Percentiles rank a stretch among this genome's conserved stretches.
Evolutionary conservation across 1,284 basidiomycete species (phyloP).

Genomic region (Blastosporella zonata): DNA sequence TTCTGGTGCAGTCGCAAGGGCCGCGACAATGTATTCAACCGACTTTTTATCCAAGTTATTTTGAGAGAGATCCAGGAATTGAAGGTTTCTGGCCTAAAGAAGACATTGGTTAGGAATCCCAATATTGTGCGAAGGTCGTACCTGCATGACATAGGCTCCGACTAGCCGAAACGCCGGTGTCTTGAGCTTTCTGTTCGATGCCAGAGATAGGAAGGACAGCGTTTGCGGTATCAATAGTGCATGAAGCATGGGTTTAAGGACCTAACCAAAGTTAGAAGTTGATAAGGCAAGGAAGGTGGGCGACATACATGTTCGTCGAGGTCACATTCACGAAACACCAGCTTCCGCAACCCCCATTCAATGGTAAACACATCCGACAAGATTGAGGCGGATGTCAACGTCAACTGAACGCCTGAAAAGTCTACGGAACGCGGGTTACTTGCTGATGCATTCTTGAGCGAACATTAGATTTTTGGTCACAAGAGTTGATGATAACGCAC

Average conservation of each 20-base stretch:
- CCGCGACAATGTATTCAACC: conserved; percentile 78
- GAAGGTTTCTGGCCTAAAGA: conserved; percentile 65
- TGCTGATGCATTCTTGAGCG: conserved; percentile 46
- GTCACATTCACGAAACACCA: conserved; percentile 79
- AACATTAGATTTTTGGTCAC: conserved; percentile 5
- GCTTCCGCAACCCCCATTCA: conserved; percentile 84
- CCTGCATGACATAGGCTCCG: conserved; percentile 76
- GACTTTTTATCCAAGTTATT: conserved; percentile 83
- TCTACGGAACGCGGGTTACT: conserved; percentile 68
- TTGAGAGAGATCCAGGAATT: conserved; percentile 88
- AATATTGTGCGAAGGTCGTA: conserved; percentile 23
- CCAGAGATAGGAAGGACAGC: conserved; percentile 81
- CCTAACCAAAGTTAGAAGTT: conserved; percentile 36
- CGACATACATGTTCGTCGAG: conserved; percentile 72
- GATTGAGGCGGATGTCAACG: conserved; percentile 66
- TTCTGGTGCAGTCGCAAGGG: conserved; percentile 55
- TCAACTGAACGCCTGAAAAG: conserved; percentile 75
- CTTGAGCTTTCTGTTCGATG: conserved; percentile 84
- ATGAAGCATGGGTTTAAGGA: conserved; percentile 88
- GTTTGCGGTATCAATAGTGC: conserved; percentile 83
- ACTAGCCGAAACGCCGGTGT: conserved; percentile 78
- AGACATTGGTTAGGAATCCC: background rate
- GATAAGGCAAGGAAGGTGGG: background rate
- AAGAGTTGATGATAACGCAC: conserved; percentile 14
- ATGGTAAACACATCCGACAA: conserved; percentile 87